phyloP scores from a whole-genome alignment of 2,329 filamentous ascomycete species.

The Talaromyces atroroseus region DNA sequence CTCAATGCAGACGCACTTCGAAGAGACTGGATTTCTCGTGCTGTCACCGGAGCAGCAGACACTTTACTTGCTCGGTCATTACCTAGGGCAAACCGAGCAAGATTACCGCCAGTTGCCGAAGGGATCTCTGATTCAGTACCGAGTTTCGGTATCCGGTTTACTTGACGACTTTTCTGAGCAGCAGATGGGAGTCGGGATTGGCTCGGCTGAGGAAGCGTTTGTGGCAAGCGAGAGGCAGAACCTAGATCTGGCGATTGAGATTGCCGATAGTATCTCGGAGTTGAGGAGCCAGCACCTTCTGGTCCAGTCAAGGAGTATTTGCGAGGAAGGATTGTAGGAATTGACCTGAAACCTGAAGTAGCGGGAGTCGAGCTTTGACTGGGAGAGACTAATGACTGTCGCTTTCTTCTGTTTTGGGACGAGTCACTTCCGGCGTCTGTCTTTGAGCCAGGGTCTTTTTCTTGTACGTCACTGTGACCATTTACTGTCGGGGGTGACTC shows the following conservation, averaged over 20 bases:
- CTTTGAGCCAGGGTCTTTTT: neutral
- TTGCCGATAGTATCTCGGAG: neutral
- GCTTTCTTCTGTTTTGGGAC: neutral
- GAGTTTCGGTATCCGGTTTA: constrained; percentile 4
- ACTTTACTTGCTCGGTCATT: constrained; percentile 5
- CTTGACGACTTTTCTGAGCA: neutral
- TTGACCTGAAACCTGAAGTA: neutral
- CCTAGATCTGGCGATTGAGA: neutral
- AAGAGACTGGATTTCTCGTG: neutral
- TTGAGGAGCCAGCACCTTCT: neutral
- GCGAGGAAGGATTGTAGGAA: constrained; percentile 1
- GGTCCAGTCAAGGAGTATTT: constrained; percentile 9
- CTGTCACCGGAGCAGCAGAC: neutral
- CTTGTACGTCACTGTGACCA: neutral
- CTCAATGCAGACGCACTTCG: neutral
- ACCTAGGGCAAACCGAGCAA: constrained; percentile 1
- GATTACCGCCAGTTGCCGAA: neutral
- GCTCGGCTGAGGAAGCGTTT: neutral
- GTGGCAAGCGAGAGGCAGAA: constrained; percentile 1
- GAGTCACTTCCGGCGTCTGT: neutral
- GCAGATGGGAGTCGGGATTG: constrained; percentile 7
- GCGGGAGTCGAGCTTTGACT: neutral
- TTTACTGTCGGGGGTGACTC: neutral
- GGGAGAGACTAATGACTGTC: constrained; percentile 4
- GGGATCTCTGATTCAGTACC: neutral